phyloP scores from a whole-genome alignment of 345 rosid species.

The Lepidium didymum region DNA sequence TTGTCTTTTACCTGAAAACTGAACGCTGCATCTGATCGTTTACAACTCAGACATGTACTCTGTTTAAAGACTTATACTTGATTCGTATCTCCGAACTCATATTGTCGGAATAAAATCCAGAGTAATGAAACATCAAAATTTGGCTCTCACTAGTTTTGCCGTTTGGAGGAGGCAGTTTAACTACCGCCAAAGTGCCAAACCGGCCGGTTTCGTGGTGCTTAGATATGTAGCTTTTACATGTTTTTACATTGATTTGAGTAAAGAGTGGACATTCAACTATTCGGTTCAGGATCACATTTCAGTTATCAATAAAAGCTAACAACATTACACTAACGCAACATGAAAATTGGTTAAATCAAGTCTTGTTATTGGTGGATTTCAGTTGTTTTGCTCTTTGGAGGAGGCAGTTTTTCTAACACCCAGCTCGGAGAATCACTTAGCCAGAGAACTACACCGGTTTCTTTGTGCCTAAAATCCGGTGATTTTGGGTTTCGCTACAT shows the following conservation, averaged over 20 bases:
- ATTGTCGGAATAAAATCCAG: neutral
- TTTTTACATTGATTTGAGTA: neutral
- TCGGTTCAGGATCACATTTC: neutral
- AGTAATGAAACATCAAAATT: neutral
- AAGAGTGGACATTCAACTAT: too few species aligned
- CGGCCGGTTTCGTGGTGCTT: neutral
- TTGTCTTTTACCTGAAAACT: neutral
- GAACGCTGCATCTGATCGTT: neutral
- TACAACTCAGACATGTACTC: neutral
- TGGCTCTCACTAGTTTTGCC: neutral
- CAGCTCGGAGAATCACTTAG: constrained; percentile 42
- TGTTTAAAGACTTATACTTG: neutral
- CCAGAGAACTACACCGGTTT: constrained; percentile 58
- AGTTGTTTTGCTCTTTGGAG: constrained; percentile 23
- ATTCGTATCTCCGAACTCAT: neutral
- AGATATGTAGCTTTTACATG: neutral
- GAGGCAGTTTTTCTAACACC: constrained; percentile 51
- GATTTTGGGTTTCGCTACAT: constrained; percentile 33
- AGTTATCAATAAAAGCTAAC: neutral
- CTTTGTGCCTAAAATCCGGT: constrained; percentile 77
- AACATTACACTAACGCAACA: neutral
- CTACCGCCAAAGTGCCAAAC: neutral
- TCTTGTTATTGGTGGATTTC: neutral
- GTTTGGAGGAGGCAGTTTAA: too few species aligned
- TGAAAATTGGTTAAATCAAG: neutral